Conservation (phyloP, 1,284 basidiomycete genomes). For the Apiotrichum gracile region DNA sequence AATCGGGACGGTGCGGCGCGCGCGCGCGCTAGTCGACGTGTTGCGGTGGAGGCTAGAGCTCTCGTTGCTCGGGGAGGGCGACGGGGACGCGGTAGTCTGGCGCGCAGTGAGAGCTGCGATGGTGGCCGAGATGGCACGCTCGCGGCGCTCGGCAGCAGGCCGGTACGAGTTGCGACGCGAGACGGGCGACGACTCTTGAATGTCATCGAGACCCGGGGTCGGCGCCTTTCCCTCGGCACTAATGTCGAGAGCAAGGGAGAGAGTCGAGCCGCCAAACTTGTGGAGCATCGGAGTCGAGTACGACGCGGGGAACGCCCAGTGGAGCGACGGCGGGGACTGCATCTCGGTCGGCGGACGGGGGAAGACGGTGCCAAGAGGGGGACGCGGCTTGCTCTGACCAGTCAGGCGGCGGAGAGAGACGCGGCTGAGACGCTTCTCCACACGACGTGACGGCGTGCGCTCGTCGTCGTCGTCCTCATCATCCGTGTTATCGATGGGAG, state of each 20-base stretch:
- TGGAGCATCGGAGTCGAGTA: slow-evolving; percentile 19
- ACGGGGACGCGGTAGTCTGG: not conserved
- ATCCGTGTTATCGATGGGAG: not conserved
- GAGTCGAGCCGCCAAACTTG: slow-evolving; percentile 19
- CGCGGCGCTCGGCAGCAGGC: not conserved
- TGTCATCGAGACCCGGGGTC: slow-evolving; percentile 6
- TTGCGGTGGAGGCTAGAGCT: not conserved
- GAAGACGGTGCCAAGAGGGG: slow-evolving; percentile 16
- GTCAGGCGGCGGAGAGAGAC: slow-evolving; percentile 10
- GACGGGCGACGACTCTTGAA: slow-evolving; percentile 5
- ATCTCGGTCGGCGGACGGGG: slow-evolving; percentile 17
- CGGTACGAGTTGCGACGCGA: not conserved
- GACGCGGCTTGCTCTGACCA: slow-evolving; percentile 11
- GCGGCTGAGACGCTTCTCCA: slow-evolving; percentile 9
- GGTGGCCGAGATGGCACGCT: slow-evolving; percentile 11
- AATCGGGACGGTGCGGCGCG: slow-evolving; percentile 8
- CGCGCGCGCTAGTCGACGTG: not conserved
- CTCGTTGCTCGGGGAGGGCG: not conserved
- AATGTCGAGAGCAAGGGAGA: slow-evolving; percentile 16
- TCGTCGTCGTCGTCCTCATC: slow-evolving; percentile 8
- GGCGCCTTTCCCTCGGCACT: slow-evolving; percentile 3
- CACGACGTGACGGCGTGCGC: not conserved
- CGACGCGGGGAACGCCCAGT: slow-evolving; percentile 20
- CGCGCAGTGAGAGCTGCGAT: slow-evolving; percentile 6
- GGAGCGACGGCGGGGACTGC: slow-evolving; percentile 15